phyloP scores from a whole-genome alignment of 345 rosid species.

The Bruguiera sexangula region DNA sequence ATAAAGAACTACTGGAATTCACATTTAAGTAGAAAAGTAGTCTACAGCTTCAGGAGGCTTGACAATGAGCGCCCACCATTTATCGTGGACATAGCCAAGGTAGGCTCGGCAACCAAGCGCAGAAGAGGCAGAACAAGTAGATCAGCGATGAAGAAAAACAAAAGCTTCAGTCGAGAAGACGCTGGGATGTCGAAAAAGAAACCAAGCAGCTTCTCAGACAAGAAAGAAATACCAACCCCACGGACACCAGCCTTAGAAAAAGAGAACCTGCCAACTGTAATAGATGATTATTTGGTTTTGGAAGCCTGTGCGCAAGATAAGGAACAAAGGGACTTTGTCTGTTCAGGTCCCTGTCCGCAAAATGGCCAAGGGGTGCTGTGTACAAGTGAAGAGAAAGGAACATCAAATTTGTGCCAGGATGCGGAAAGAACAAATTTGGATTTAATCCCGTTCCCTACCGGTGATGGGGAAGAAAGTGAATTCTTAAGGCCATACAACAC shows the following conservation, averaged over 20 bases:
- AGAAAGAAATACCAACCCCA: not conserved
- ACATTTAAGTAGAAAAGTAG: constrained; percentile 43
- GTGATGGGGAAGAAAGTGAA: constrained; percentile 17
- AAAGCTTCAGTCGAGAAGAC: not conserved
- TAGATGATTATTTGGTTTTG: not conserved
- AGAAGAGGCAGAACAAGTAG: constrained; percentile 31
- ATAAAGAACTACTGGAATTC: constrained; percentile 73
- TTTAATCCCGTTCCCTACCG: constrained; percentile 3
- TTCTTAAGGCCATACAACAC: constrained; percentile 11
- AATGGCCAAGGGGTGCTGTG: constrained; percentile 15
- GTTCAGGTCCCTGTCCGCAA: constrained; percentile 17
- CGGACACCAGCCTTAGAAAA: constrained; percentile 12
- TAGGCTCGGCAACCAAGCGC: constrained; percentile 6
- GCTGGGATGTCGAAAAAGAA: not conserved
- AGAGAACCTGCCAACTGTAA: constrained; percentile 19
- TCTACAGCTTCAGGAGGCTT: constrained; percentile 34
- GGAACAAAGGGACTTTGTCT: constrained; percentile 16
- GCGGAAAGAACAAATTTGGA: not conserved
- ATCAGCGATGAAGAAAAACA: constrained; percentile 26
- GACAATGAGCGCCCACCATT: constrained; percentile 1
- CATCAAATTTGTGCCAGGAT: not conserved
- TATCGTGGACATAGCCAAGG: constrained; percentile 15
- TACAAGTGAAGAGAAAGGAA: constrained; percentile 18
- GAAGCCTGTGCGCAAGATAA: constrained; percentile 4
- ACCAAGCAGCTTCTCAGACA: not conserved